A percentile compares a stretch with the other conserved stretches of the same genome.
These are phyloP conservation scores for Diplodia scrobiculata DNA, from an alignment of 2,329 filamentous ascomycete species.

Conservation along the genomic window DNA sequence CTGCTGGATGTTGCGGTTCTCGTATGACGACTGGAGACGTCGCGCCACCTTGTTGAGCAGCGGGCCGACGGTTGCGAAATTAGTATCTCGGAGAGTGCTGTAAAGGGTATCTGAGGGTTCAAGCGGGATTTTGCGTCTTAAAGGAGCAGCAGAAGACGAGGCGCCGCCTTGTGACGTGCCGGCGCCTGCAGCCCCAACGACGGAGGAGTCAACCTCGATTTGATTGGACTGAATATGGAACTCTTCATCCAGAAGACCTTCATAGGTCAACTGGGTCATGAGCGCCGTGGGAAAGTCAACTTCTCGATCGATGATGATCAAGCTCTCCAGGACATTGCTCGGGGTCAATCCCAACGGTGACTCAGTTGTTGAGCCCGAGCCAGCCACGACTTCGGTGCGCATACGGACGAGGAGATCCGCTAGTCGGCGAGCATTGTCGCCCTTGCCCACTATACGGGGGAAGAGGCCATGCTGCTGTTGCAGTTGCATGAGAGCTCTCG, in stretches of 20 bases:
- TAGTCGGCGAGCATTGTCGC: conserved; percentile 86
- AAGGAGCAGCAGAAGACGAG: conserved; percentile 48
- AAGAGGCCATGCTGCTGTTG: conserved; percentile 92
- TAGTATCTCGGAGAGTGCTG: conserved; percentile 82
- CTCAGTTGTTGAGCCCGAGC: conserved; percentile 60
- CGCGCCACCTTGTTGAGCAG: conserved; percentile 88
- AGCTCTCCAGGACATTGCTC: conserved; percentile 82
- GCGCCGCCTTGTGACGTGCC: conserved; percentile 57
- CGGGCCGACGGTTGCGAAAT: conserved; percentile 91
- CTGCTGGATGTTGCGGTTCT: conserved; percentile 74
- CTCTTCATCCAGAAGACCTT: conserved; percentile 91
- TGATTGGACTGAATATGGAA: conserved; percentile 92
- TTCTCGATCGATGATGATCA: conserved; percentile 94
- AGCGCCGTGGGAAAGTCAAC: conserved; percentile 90
- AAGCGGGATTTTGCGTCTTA: conserved; percentile 83
- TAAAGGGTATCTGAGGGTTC: conserved; percentile 90
- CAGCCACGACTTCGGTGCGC: conserved; percentile 83
- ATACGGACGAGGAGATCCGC: conserved; percentile 86
- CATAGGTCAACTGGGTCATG: conserved; percentile 93
- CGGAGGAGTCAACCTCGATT: conserved; percentile 85
- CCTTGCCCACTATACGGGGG: conserved; percentile 91
- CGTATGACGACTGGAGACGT: conserved; percentile 82
- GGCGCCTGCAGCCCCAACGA: conserved; percentile 73
- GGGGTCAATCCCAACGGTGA: conserved; percentile 71
- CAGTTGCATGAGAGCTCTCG: conserved; percentile 89